These are phyloP conservation scores for Fusarium denticulatum DNA, from an alignment of 2,329 filamentous ascomycete species.

Conservation along the genomic window DNA sequence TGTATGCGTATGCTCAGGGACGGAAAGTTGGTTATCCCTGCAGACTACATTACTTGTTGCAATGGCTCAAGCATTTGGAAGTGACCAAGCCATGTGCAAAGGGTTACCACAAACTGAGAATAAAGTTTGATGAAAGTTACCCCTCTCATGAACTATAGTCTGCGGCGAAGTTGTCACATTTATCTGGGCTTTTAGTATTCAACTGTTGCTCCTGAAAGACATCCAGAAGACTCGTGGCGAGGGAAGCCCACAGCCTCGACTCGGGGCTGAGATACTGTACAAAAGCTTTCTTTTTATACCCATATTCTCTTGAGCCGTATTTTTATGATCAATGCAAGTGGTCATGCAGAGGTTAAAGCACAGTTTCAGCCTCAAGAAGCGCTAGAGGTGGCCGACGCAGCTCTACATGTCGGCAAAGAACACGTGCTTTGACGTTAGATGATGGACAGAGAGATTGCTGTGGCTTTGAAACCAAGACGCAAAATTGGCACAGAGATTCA, in stretches of 20 bases:
- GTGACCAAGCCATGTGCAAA: background rate
- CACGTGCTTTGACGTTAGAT: background rate
- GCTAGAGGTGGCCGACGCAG: background rate
- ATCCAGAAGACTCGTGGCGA: background rate
- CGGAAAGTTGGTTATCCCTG: background rate
- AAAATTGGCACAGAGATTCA: background rate
- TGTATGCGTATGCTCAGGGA: background rate
- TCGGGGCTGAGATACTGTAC: background rate
- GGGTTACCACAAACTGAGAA: background rate
- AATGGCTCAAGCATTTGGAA: background rate
- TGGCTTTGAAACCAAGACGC: background rate
- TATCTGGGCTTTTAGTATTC: background rate
- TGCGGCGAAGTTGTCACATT: background rate
- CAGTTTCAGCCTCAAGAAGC: conserved; percentile 24
- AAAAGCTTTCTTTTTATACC: background rate
- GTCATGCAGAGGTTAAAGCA: background rate
- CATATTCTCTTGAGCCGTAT: background rate
- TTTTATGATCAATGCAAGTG: background rate
- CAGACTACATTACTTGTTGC: background rate
- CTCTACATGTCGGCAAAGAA: background rate
- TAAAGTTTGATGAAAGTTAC: background rate
- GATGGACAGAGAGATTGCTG: background rate
- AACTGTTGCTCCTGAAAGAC: background rate
- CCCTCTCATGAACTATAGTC: background rate
- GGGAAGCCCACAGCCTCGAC: background rate